phyloP scores from a whole-genome alignment of 805 yeast species.

The Hanseniaspora lachancei region DNA sequence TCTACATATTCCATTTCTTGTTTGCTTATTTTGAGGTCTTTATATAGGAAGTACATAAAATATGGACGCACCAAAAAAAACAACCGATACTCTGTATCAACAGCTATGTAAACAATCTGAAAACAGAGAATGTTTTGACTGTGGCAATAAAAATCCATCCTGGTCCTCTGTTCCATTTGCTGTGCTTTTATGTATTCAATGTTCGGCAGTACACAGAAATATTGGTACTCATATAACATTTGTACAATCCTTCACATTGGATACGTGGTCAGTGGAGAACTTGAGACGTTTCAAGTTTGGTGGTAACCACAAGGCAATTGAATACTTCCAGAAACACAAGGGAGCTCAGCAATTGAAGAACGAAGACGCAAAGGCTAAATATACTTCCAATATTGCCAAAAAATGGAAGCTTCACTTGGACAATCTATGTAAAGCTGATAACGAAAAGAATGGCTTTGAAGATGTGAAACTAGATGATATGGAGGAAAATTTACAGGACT shows the following conservation, averaged over 20 bases:
- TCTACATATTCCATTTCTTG: too few relatives aligned
- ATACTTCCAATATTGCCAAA: conserved; percentile 66
- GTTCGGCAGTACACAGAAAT: conserved; percentile 90
- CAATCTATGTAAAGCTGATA: conserved; percentile 45
- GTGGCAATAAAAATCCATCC: conserved; percentile 86
- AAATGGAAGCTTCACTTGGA: conserved; percentile 71
- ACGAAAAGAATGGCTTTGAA: conserved; percentile 60
- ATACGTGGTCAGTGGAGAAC: conserved; percentile 86
- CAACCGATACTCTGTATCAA: conserved; percentile 51
- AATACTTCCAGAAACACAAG: conserved; percentile 70
- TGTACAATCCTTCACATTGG: conserved; percentile 83
- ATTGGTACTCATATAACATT: conserved; percentile 92
- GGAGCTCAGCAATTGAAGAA: conserved; percentile 56
- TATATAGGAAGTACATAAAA: background rate
- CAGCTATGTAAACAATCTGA: conserved; percentile 40
- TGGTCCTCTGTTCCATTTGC: conserved; percentile 99
- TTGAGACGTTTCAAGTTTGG: conserved; percentile 86
- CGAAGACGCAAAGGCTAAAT: conserved; percentile 58
- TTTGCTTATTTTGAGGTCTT: too few relatives aligned
- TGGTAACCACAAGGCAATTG: conserved; percentile 79
- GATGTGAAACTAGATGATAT: conserved; percentile 39
- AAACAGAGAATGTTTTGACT: conserved; percentile 84
- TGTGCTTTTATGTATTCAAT: conserved; percentile 79
- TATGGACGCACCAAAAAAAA: conserved; percentile 38
- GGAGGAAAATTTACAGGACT: conserved; percentile 19